These are phyloP conservation scores for Mycosphaerelloides madeirae DNA, from an alignment of 2,329 filamentous ascomycete species.

Conservation along the genomic window DNA sequence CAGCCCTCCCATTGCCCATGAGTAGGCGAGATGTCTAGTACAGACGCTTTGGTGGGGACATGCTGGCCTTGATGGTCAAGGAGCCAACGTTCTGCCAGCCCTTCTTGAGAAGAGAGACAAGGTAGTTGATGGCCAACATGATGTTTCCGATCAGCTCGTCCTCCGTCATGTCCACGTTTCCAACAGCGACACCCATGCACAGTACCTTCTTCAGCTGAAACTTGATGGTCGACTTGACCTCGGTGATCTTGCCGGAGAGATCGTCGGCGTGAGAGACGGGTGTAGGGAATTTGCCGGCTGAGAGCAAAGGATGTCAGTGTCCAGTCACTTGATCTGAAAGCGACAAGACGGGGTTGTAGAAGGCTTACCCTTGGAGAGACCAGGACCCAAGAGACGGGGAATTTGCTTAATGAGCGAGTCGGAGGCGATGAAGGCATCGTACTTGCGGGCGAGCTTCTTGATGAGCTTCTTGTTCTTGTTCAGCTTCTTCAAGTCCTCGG, in stretches of 20 bases:
- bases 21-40: slow-evolving; percentile 61
- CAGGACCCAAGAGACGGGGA: slow-evolving; percentile 96
- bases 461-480: slow-evolving; percentile 99
- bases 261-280: slow-evolving; percentile 97
- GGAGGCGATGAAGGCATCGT: slow-evolving; percentile 98
- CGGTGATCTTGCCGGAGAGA: slow-evolving; percentile 89
- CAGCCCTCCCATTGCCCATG: slow-evolving; percentile 20
- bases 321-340: slow-evolving; percentile 19
- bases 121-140: slow-evolving; percentile 99
- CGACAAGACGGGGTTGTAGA: background rate
- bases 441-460: slow-evolving; percentile 99
- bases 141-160: slow-evolving; percentile 97
- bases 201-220: slow-evolving; percentile 99
- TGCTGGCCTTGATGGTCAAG: slow-evolving; percentile 99
- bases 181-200: slow-evolving; percentile 98
- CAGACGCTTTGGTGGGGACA: slow-evolving; percentile 96
- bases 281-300: slow-evolving; percentile 99
- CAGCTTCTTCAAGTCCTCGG: slow-evolving; percentile 99
- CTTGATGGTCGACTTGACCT: slow-evolving; percentile 99
- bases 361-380: slow-evolving; percentile 85
- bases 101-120: slow-evolving; percentile 99
- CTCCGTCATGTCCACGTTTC: slow-evolving; percentile 95
- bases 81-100: slow-evolving; percentile 99
- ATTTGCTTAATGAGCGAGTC: slow-evolving; percentile 99
- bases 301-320: slow-evolving; percentile 19